Evolutionary conservation across 2,329 filamentous ascomycete species (phyloP), one percentile per base, ranked within the genome.

Genomic region (Geosmithia flava): DNA sequence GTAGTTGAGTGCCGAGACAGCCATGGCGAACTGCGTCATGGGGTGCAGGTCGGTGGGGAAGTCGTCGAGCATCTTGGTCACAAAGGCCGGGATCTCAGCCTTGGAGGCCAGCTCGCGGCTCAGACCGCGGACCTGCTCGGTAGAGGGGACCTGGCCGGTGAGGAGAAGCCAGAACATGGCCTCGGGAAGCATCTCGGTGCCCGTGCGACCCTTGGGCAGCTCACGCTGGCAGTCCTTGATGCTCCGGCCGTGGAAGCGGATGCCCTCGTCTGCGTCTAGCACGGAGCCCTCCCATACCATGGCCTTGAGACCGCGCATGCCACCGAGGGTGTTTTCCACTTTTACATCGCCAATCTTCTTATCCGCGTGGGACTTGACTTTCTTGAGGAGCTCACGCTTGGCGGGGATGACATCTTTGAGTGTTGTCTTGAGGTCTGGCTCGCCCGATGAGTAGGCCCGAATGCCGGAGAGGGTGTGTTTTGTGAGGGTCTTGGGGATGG

Each of bases 201-300:
- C 88, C 2, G 85, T 80, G 51, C 78, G 88, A 56, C 91, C 93
- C 75, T 96, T 97, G 63, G 93, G 90, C 16, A 97, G 81, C 66
- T 89, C 84, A 56, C 83, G 80, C 64, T 97, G 93, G 73, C 93
- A 98, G 63, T 98, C 91, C 71, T 95, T 95, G 75, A 98, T 98
- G 54, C 90, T 96, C 60, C 85, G 85, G 63, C 93, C 93, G 66
- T 97, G 93, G 76, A 98, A 98, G 54, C 91, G 87, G 63, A 98
- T 98, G 51, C 93, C 93, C 71, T 97, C 90, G 61, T 98, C 85
- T 56, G 93, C 85, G 62, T 98, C 93, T 46, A 98, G 82, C 20
- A 97, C 91, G 11, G 90, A 96, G 44, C 93, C 93, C 69, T 98
- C 93, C 93, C 93, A 98, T 48, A 98, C 79, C 89, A 98, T 96